Conservation (phyloP, 1,284 basidiomycete genomes). For the Trichosporon sp. region DNA sequence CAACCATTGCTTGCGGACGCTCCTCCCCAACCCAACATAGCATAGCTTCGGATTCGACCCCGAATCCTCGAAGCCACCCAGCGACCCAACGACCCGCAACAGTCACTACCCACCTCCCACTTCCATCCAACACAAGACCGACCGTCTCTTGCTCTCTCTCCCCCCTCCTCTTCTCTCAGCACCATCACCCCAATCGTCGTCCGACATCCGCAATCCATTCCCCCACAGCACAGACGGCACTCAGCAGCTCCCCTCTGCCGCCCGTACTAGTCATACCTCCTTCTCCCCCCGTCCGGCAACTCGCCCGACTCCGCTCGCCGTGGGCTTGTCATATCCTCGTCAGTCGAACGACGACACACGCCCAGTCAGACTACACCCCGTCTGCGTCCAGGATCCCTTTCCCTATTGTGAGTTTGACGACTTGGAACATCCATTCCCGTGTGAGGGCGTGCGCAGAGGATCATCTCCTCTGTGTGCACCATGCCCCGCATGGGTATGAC, state of each 20-base stretch:
- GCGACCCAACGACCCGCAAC: background rate
- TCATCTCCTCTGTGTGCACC: background rate
- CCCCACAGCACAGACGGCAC: background rate
- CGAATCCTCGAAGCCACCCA: background rate
- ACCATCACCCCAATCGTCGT: background rate
- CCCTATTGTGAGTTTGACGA: background rate
- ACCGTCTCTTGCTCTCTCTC: background rate
- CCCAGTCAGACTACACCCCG: background rate
- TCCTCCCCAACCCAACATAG: slow-evolving; percentile 16
- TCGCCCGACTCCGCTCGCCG: background rate
- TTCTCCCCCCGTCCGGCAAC: background rate
- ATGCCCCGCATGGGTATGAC: background rate
- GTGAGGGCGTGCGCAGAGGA: background rate
- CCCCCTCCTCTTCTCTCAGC: background rate
- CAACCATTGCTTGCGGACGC: slow-evolving; percentile 9
- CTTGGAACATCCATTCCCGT: background rate
- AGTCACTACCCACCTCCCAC: too few relatives aligned
- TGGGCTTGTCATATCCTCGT: background rate
- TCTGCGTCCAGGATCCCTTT: background rate
- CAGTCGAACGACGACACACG: background rate
- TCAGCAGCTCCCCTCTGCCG: background rate
- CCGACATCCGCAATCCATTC: background rate
- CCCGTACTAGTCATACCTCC: background rate
- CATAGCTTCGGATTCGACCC: slow-evolving; percentile 12
- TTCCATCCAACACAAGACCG: background rate